phyloP scores from a whole-genome alignment of 768 basidiomycete species.

The Phaeotremella skinneri region DNA sequence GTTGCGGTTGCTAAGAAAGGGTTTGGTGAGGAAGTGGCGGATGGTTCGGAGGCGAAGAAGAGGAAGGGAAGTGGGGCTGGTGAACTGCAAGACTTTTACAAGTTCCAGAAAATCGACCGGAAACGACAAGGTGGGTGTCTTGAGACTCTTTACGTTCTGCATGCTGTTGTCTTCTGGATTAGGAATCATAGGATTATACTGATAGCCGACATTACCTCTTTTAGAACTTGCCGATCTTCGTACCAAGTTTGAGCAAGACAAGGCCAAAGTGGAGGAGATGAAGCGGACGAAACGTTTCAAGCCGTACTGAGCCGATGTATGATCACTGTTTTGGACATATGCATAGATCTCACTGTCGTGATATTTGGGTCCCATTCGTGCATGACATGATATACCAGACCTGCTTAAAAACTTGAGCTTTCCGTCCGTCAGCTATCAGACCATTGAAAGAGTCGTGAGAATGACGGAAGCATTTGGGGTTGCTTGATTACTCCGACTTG shows the following conservation, averaged over 20 bases:
- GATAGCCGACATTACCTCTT: neutral
- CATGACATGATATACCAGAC: too few species aligned
- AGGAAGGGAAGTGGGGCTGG: conserved; percentile 63
- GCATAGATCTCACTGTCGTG: too few species aligned
- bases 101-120: conserved; percentile 85
- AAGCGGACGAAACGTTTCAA: conserved; percentile 79
- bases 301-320: conserved; percentile 63
- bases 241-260: conserved; percentile 82
- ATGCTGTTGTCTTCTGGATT: neutral
- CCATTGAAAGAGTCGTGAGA: too few species aligned
- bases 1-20: conserved; percentile 65
- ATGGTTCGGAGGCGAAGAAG: conserved; percentile 35
- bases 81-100: conserved; percentile 65
- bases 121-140: conserved; percentile 70
- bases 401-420: too few species aligned
- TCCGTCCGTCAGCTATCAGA: too few species aligned
- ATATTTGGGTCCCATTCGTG: too few species aligned
- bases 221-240: conserved; percentile 64
- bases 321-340: neutral
- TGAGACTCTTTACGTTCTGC: neutral
- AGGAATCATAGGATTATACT: neutral
- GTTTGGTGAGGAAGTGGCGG: conserved; percentile 53
- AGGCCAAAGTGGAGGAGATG: conserved; percentile 74
- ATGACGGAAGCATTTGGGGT: too few species aligned
- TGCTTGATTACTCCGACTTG: too few species aligned